These are phyloP conservation scores for Corynespora cassiicola DNA, from an alignment of 2,329 filamentous ascomycete species.

Conservation along the genomic window DNA sequence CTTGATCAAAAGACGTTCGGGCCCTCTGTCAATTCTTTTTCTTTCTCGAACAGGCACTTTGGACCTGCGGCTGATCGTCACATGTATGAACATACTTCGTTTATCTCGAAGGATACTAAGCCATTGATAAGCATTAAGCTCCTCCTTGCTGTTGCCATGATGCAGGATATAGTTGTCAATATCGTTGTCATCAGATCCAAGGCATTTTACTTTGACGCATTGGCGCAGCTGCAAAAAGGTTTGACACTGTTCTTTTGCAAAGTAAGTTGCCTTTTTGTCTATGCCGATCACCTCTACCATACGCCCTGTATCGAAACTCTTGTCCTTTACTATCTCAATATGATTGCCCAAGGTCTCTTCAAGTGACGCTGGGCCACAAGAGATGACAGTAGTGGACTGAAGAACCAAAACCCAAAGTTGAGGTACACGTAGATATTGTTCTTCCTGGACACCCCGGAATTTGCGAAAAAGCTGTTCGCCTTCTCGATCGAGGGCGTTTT, in stretches of 20 bases:
- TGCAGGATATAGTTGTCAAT: slow-evolving; percentile 3
- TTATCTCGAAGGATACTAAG: slow-evolving; percentile 1
- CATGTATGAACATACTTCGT: not conserved
- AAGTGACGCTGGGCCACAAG: slow-evolving; percentile 7
- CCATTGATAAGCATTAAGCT: slow-evolving; percentile 5
- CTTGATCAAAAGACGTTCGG: not conserved
- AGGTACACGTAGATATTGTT: slow-evolving; percentile 10
- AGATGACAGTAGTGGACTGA: slow-evolving; percentile 5
- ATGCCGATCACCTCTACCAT: slow-evolving; percentile 3
- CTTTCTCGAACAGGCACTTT: too few relatives aligned
- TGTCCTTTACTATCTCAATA: slow-evolving; percentile 6
- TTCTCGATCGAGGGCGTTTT: slow-evolving; percentile 5
- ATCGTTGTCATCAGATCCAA: not conserved
- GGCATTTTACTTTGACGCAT: not conserved
- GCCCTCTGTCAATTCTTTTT: too few relatives aligned
- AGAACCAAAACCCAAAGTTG: slow-evolving; percentile 8
- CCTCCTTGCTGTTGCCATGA: slow-evolving; percentile 2
- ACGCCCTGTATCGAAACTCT: not conserved
- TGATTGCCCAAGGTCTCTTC: slow-evolving; percentile 1
- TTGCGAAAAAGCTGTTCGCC: slow-evolving; percentile 11
- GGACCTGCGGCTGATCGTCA: slow-evolving; percentile 1
- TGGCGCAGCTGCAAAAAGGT: slow-evolving; percentile 3
- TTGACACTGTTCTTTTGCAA: slow-evolving; percentile 2
- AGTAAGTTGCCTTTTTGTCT: slow-evolving; percentile 3
- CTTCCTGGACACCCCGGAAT: slow-evolving; percentile 3